phyloP scores from a whole-genome alignment of 306 rosid species.

The Oxytropis ochrocephala region DNA sequence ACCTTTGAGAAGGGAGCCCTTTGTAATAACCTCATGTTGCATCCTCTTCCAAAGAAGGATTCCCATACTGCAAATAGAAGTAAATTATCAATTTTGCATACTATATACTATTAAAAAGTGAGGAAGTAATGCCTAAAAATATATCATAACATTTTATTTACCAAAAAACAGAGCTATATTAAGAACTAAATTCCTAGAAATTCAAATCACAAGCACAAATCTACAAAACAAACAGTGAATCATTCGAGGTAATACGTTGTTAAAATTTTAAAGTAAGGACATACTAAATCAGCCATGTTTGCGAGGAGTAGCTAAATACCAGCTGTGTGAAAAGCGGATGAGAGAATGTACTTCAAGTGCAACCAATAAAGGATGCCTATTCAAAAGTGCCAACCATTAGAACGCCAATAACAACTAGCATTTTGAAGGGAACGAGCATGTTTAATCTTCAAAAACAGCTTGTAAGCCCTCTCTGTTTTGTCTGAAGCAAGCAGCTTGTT shows the following conservation, averaged over 20 bases:
- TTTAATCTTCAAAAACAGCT: slow-evolving; percentile 60
- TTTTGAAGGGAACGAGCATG: slow-evolving; percentile 55
- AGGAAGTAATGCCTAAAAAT: not conserved
- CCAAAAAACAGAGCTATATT: not conserved
- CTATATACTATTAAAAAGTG: not conserved
- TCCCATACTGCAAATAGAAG: not conserved
- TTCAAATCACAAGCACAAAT: not conserved
- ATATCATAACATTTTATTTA: not conserved
- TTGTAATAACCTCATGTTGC: not conserved
- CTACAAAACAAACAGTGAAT: not conserved
- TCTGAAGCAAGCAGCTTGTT: slow-evolving; percentile 54
- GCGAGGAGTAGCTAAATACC: not conserved
- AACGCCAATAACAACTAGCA: slow-evolving; percentile 62
- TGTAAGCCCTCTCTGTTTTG: slow-evolving; percentile 60
- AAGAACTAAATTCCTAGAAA: not conserved
- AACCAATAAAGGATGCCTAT: not conserved
- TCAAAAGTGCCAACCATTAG: slow-evolving; percentile 92
- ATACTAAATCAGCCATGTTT: not conserved
- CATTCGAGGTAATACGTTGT: not conserved
- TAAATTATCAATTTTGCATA: not conserved
- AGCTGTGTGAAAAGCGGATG: not conserved
- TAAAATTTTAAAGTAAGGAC: not conserved
- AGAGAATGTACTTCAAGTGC: not conserved
- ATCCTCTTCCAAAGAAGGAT: not conserved
- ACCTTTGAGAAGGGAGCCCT: not conserved